Percentiles rank a stretch among this genome's conserved stretches.
These are phyloP conservation scores for Cutaneotrichosporon mucoides DNA, from an alignment of 1,284 basidiomycete species.

Conservation along the genomic window DNA sequence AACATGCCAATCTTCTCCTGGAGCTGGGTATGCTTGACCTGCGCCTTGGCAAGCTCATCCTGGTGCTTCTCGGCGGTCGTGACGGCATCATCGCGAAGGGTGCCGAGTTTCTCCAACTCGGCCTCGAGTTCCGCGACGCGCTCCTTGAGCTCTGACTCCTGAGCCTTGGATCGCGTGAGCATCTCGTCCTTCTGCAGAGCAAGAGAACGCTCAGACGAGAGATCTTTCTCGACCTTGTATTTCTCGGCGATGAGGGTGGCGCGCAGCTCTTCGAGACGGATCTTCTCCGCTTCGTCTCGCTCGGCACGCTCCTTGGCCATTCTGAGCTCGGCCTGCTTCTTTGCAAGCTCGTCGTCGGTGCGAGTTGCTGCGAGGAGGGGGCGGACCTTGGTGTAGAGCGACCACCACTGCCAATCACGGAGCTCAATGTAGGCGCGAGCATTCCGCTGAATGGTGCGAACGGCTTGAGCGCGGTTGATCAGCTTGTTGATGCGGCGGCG, in stretches of 20 bases:
- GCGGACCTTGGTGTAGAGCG: slow-evolving; percentile 91
- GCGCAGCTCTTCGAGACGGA: slow-evolving; percentile 70
- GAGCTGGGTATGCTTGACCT: slow-evolving; percentile 66
- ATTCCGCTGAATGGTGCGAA: slow-evolving; percentile 89
- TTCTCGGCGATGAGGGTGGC: slow-evolving; percentile 77
- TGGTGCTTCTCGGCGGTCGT: slow-evolving; percentile 22
- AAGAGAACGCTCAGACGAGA: slow-evolving; percentile 76
- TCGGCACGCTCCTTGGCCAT: slow-evolving; percentile 79
- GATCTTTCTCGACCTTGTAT: slow-evolving; percentile 69
- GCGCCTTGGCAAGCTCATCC: slow-evolving; percentile 27
- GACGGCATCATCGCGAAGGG: slow-evolving; percentile 72
- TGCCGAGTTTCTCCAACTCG: slow-evolving; percentile 79
- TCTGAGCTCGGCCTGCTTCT: slow-evolving; percentile 80
- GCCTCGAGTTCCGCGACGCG: slow-evolving; percentile 73
- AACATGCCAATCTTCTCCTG: slow-evolving; percentile 75
- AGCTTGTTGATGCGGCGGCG: slow-evolving; percentile 92
- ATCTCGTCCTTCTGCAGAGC: slow-evolving; percentile 78
- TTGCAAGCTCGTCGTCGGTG: slow-evolving; percentile 84
- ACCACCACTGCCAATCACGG: slow-evolving; percentile 99
- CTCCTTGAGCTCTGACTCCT: slow-evolving; percentile 78
- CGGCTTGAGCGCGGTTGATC: slow-evolving; percentile 84
- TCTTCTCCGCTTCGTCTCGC: slow-evolving; percentile 73
- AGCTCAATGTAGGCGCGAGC: slow-evolving; percentile 85
- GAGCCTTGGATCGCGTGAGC: slow-evolving; percentile 79
- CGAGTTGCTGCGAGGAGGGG: slow-evolving; percentile 91